Evolutionary conservation across 2,329 filamentous ascomycete species (phyloP).

Genomic region (Hypocreales sp.): DNA sequence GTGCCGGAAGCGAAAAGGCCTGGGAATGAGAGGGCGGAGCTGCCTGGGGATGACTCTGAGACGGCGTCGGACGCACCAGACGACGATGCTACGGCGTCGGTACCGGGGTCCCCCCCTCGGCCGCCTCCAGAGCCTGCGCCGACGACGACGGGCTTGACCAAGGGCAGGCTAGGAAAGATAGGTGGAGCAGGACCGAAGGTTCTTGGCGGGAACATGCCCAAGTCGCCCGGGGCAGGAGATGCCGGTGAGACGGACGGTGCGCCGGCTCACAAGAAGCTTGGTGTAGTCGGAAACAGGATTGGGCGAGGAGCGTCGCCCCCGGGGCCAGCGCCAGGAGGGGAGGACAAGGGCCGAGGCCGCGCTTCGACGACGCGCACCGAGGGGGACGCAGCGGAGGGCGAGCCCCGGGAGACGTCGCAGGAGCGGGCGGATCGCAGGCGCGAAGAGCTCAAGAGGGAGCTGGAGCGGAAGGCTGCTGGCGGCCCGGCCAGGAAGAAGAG

Average conservation of each 20-base stretch:
- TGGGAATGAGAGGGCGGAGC: slow-evolving; percentile 1
- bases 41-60: slow-evolving; percentile 16
- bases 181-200: slow-evolving; percentile 17
- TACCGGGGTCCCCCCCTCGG: slow-evolving; percentile 7
- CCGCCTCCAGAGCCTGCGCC: slow-evolving; percentile 9
- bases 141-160: slow-evolving; percentile 6
- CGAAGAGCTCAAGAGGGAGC: slow-evolving; percentile 33
- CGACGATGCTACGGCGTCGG: slow-evolving; percentile 11
- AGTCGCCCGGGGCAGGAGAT: too few species aligned
- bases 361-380: slow-evolving; percentile 3
- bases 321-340: slow-evolving; percentile 1
- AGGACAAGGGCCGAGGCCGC: slow-evolving; percentile 9
- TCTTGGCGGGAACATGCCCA: too few species aligned
- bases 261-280: slow-evolving; percentile 11
- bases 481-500: slow-evolving; percentile 41
- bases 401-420: slow-evolving; percentile 24
- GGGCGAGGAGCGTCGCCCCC: slow-evolving; percentile 1
- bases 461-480: slow-evolving; percentile 31
- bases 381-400: slow-evolving; percentile 12
- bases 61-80: slow-evolving; percentile 28
- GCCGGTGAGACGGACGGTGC: not conserved
- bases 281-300: slow-evolving; percentile 18
- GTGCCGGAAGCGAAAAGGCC: slow-evolving; percentile 3
- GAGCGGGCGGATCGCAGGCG: slow-evolving; percentile 33
- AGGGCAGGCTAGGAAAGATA: slow-evolving; percentile 24